Conservation (phyloP, 2,329 filamentous ascomycete genomes). For the Neocucurbitaria cava region DNA sequence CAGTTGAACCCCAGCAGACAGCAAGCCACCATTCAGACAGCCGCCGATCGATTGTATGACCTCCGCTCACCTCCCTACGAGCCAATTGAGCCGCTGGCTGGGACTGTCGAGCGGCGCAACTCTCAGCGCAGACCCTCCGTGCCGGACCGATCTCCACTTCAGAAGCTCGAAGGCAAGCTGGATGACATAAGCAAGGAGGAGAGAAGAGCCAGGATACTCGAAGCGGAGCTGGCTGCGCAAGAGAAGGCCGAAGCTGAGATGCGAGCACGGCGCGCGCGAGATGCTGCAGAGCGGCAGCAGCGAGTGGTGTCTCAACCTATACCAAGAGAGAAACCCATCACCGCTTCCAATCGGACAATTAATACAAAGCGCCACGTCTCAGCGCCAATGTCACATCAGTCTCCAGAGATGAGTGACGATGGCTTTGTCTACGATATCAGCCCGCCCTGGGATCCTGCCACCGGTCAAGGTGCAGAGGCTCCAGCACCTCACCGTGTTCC, state of each 20-base stretch:
- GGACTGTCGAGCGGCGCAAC: constrained; percentile 31
- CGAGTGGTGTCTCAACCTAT: constrained; percentile 39
- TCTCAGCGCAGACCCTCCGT: constrained; percentile 63
- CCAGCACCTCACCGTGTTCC: constrained; percentile 22
- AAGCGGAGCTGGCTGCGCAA: constrained; percentile 77
- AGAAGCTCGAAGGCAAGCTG: constrained; percentile 89
- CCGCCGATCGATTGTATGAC: constrained; percentile 40
- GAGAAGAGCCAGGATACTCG: constrained; percentile 82
- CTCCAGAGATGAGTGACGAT: constrained; percentile 35
- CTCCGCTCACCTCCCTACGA: constrained; percentile 41
- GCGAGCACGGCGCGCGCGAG: constrained; percentile 40
- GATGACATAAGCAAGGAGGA: constrained; percentile 96
- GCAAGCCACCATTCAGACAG: constrained; percentile 42
- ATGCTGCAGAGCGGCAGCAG: constrained; percentile 40
- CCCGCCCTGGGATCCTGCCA: constrained; percentile 45
- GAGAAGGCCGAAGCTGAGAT: constrained; percentile 62
- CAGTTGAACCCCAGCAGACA: constrained; percentile 45
- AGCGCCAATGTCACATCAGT: constrained; percentile 35
- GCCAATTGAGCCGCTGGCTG: constrained; percentile 37
- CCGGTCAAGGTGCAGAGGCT: constrained; percentile 21
- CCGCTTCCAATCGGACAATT: constrained; percentile 18
- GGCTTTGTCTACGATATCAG: constrained; percentile 39
- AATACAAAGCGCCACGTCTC: constrained; percentile 43
- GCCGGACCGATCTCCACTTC: constrained; percentile 85
- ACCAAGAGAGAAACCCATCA: constrained; percentile 13